Percentiles rank a stretch among this genome's conserved stretches.
Conservation (phyloP, 2,329 filamentous ascomycete genomes). For the Fusarium circinatum region DNA sequence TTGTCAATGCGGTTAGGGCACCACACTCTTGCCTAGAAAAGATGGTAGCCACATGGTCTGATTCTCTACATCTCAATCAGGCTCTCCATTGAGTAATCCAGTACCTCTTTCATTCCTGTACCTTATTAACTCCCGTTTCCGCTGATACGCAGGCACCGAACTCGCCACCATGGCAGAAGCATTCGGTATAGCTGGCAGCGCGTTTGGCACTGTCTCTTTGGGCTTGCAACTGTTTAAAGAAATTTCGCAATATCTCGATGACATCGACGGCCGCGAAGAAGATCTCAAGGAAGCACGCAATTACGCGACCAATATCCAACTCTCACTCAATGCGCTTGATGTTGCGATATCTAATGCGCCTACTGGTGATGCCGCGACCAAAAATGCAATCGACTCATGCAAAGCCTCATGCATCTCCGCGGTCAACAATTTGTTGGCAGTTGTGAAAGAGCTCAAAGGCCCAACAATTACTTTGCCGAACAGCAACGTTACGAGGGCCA, state of each 20-base stretch:
- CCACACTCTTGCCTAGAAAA: no score
- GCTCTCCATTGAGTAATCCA: rapidly evolving
- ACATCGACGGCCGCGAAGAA: background rate
- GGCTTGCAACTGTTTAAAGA: background rate
- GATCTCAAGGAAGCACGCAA: background rate
- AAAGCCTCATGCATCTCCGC: rapidly evolving
- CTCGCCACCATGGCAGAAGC: background rate
- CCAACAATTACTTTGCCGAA: rapidly evolving
- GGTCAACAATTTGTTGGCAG: rapidly evolving
- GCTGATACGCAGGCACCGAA: rapidly evolving
- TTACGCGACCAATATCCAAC: background rate
- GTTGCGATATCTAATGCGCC: background rate
- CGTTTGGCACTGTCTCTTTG: background rate
- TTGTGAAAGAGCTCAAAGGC: rapidly evolving
- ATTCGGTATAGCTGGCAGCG: background rate
- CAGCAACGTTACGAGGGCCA: rapidly evolving
- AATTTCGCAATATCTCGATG: background rate
- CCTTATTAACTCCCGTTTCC: rapidly evolving
- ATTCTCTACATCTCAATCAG: background rate
- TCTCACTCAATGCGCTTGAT: background rate
- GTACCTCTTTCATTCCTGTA: rapidly evolving
- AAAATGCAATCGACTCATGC: background rate
- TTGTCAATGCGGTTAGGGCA: background rate
- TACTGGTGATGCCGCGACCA: rapidly evolving
- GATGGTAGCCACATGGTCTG: background rate